These are phyloP conservation scores for Mallotus repandus DNA, from an alignment of 441 rosid genomes.

Conservation along the genomic window DNA sequence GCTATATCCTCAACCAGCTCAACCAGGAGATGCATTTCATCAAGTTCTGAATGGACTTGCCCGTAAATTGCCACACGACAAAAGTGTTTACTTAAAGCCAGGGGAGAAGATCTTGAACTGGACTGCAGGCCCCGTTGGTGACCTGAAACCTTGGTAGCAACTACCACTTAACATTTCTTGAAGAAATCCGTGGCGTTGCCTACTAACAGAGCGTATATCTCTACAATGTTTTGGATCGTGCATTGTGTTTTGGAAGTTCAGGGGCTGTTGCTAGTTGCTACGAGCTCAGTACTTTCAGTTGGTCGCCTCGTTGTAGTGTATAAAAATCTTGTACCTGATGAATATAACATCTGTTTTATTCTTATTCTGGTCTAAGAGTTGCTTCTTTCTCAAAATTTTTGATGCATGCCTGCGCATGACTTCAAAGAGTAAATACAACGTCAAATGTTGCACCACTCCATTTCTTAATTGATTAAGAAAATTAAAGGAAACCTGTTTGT, in stretches of 20 bases:
- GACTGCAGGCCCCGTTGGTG: conserved; percentile 87
- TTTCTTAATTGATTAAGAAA: too few species aligned
- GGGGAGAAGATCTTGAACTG: conserved; percentile 72
- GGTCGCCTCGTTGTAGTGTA: background rate
- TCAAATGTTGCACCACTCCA: too few species aligned
- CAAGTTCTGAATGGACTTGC: conserved; percentile 88
- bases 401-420: too few species aligned
- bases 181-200: conserved; percentile 16
- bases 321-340: background rate
- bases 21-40: conserved; percentile 90
- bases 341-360: background rate
- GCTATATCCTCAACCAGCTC: conserved; percentile 91
- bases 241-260: conserved; percentile 6
- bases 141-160: conserved; percentile 79
- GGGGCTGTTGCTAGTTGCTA: background rate
- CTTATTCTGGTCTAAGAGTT: background rate
- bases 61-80: conserved; percentile 72
- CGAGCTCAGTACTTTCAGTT: background rate
- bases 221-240: conserved; percentile 17
- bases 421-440: too few species aligned
- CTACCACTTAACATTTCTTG: background rate
- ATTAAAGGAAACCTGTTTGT: too few species aligned
- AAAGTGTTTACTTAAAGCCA: conserved; percentile 45
- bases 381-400: background rate
- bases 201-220: conserved; percentile 19